A percentile compares a stretch with the other conserved stretches of the same genome.
These are phyloP conservation scores for Dipodascus geniculatus DNA, from an alignment of 805 yeast species.

Conservation along the genomic window DNA sequence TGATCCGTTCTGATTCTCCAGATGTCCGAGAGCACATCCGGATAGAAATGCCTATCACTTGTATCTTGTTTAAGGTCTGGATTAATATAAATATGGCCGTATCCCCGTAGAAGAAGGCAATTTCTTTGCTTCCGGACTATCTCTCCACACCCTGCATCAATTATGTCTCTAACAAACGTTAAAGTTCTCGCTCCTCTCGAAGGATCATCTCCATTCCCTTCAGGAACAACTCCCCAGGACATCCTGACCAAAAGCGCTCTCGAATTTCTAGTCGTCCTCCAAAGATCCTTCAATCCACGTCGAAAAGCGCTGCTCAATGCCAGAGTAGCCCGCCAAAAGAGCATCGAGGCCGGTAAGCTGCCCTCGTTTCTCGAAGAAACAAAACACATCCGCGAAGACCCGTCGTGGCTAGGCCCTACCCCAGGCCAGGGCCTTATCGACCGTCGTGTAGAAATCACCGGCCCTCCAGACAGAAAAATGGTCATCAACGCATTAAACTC, in stretches of 20 bases:
- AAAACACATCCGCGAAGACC: conserved; percentile 43
- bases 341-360: conserved; percentile 43
- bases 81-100: background rate
- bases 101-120: too few species aligned
- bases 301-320: conserved; percentile 41
- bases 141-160: too few species aligned
- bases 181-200: background rate
- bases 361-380: conserved; percentile 57
- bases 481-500: conserved; percentile 61
- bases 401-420: conserved; percentile 57
- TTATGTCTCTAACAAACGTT: too few species aligned
- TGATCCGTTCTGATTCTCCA: background rate
- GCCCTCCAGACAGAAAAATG: conserved; percentile 65
- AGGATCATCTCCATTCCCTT: conserved; percentile 1
- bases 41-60: background rate
- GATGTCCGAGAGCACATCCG: background rate
- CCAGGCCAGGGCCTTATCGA: conserved; percentile 55
- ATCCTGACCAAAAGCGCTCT: conserved; percentile 46
- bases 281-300: conserved; percentile 42
- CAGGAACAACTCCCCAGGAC: background rate
- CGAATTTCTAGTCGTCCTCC: conserved; percentile 53
- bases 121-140: too few species aligned
- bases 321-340: conserved; percentile 39
- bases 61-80: too few species aligned
- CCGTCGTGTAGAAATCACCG: conserved; percentile 62